phyloP scores from a whole-genome alignment of 1,139 yeast genomes.

The Pneumocystis oryctolagi region DNA sequence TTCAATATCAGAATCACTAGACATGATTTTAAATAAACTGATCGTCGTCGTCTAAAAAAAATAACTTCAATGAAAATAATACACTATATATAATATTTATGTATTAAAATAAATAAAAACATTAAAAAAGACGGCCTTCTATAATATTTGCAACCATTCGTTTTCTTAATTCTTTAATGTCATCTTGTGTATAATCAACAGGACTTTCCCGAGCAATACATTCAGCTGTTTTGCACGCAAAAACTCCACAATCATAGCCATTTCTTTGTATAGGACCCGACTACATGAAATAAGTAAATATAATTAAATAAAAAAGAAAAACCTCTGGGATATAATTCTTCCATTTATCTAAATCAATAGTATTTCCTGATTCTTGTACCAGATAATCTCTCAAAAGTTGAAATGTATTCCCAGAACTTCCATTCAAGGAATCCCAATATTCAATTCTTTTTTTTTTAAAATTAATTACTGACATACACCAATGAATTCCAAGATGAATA shows the following conservation, averaged over 20 bases:
- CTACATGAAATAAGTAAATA: slow-evolving; percentile 28
- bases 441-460: slow-evolving; percentile 42
- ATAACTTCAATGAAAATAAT: not conserved
- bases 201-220: slow-evolving; percentile 37
- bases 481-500: slow-evolving; percentile 69
- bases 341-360: slow-evolving; percentile 20
- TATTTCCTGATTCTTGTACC: slow-evolving; percentile 31
- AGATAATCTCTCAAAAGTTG: slow-evolving; percentile 44
- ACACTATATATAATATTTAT: not conserved
- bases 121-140: slow-evolving; percentile 4
- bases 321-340: slow-evolving; percentile 14
- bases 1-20: not conserved
- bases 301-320: slow-evolving; percentile 16
- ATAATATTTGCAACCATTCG: slow-evolving; percentile 48
- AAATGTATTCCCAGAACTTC: slow-evolving; percentile 43
- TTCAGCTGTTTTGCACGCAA: slow-evolving; percentile 66
- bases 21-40: not conserved
- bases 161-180: slow-evolving; percentile 54
- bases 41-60: not conserved
- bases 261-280: slow-evolving; percentile 62
- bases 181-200: slow-evolving; percentile 47
- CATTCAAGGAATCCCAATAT: slow-evolving; percentile 65
- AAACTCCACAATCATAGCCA: slow-evolving; percentile 93
- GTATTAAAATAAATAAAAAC: not conserved
- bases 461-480: slow-evolving; percentile 81